A percentile compares a stretch with the other conserved stretches of the same genome.
Evolutionary conservation across 148 eudicot genomes (phyloP).

Genomic region (Tetragonia tetragonoides): DNA sequence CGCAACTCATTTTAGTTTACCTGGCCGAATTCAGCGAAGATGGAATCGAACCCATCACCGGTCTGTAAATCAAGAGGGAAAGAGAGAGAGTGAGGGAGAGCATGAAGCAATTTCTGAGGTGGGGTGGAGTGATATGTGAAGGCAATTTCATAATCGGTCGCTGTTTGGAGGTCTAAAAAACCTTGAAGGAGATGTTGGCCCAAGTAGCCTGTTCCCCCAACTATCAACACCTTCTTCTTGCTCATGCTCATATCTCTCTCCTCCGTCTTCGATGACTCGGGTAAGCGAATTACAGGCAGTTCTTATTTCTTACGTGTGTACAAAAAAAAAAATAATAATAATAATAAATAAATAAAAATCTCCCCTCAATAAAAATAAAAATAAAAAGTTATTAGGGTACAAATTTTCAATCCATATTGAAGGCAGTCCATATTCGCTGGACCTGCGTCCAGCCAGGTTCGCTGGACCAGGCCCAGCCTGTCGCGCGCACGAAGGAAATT

Average conservation of each 20-base stretch:
- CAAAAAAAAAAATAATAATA: too few relatives aligned
- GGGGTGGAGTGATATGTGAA: constrained; percentile 64
- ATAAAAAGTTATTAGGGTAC: too few relatives aligned
- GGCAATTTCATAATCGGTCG: constrained; percentile 37
- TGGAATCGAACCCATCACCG: constrained; percentile 55
- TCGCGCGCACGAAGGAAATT: too few relatives aligned
- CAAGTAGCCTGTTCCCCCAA: constrained; percentile 87
- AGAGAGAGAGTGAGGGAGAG: constrained; percentile 48
- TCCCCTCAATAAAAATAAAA: too few relatives aligned
- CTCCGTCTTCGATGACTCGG: neutral
- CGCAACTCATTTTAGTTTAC: constrained; percentile 23
- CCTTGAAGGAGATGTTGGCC: constrained; percentile 67
- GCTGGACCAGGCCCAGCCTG: too few relatives aligned
- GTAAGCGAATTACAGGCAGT: too few relatives aligned
- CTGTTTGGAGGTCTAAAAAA: constrained; percentile 27
- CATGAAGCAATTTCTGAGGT: constrained; percentile 54
- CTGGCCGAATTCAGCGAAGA: constrained; percentile 61
- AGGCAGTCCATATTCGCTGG: too few relatives aligned
- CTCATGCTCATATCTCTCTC: constrained; percentile 27
- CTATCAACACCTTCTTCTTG: constrained; percentile 51
- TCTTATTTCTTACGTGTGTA: too few relatives aligned
- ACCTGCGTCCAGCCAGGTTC: too few relatives aligned
- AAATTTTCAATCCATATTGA: too few relatives aligned
- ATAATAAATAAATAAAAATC: too few relatives aligned
- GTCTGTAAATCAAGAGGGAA: constrained; percentile 55